A percentile compares a stretch with the other conserved stretches of the same genome.
Evolutionary conservation across 768 basidiomycete genomes (phyloP).

Genomic region (Pleurotus djamor): DNA sequence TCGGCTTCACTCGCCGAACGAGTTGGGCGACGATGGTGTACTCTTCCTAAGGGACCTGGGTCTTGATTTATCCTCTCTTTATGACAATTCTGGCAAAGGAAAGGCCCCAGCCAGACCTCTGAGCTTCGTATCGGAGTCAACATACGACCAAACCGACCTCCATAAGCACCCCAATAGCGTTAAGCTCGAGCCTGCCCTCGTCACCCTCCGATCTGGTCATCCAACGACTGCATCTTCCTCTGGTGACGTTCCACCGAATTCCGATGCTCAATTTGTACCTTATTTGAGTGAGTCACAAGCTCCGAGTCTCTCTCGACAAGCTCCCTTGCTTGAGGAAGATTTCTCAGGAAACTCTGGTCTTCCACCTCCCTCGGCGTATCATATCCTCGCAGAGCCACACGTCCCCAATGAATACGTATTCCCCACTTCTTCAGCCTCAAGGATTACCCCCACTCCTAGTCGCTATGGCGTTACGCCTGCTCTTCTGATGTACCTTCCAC

Average conservation of each 20-base stretch:
- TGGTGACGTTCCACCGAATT: conserved; percentile 12
- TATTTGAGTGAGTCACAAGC: no score
- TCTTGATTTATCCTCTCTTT: not conserved
- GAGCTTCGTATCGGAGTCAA: not conserved
- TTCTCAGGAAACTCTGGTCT: no score
- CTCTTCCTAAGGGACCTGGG: not conserved
- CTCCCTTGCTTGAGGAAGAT: no score
- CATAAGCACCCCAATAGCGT: conserved; percentile 10
- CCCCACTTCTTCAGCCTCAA: not conserved
- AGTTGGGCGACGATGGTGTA: not conserved
- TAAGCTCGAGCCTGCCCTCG: conserved; percentile 28
- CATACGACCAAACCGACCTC: not conserved
- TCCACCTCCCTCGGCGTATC: not conserved
- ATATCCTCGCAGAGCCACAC: not conserved
- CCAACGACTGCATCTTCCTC: conserved; percentile 8
- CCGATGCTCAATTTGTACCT: no score
- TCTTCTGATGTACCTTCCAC: not conserved
- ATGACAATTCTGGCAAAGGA: not conserved
- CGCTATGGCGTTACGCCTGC: not conserved
- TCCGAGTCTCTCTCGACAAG: no score
- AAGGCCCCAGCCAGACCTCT: not conserved
- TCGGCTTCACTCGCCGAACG: conserved; percentile 2
- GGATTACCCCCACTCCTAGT: not conserved
- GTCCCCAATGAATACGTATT: not conserved
- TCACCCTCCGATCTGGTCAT: conserved; percentile 14